Base-by-base conservation (phyloP, 2,329 filamentous ascomycete genomes). In the Penicillium polonicum region DNA sequence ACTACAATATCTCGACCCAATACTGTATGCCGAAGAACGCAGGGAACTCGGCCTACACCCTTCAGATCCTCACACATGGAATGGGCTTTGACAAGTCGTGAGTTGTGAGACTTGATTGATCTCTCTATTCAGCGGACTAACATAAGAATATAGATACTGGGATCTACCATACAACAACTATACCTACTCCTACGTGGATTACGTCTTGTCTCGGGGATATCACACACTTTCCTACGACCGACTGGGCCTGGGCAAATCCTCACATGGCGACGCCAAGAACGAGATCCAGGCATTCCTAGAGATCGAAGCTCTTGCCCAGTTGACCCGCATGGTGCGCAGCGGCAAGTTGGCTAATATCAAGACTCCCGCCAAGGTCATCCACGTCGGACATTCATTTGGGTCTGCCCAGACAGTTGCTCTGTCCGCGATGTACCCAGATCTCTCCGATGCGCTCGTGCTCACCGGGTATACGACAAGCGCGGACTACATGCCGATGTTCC, bases 11-110 rank as follows among this genome's bases (percentile, higher is more conserved):
- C 41, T 60, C 60, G 10, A 42, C 58, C 3, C 60, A 62, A n/a
- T 62, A 62, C 48, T 62, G 60, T 33, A 41, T 56, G 51, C 55
- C 60, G 9, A 49, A 54, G 17, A 57, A 36, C 2, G 25, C 41
- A 4, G 31, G 21, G 21, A 35, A 27, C 31, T 41, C 43, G 10
- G 35, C 25, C 17, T 33, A 52, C 33, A 52, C 52, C 3, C 31
- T 78, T n/a, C 75, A 77, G 60, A 71, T 78, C 51, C 66, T 75
- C 19, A 76, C 73, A 9, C 74, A 76, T 57, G 74, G 75, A 25
- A 68, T 74, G 39, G 67, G 68, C 21, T 75, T 73, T 60, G 72
- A 75, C 55, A 68, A 66, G 43, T 56, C 52, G 61, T 67, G 46
- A 48, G 61, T 52, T n/a, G n/a, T 2, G 10, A 27, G 21, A 12